phyloP scores from a whole-genome alignment of 2,329 filamentous ascomycete genomes.

The Pyrenophora graminea region DNA sequence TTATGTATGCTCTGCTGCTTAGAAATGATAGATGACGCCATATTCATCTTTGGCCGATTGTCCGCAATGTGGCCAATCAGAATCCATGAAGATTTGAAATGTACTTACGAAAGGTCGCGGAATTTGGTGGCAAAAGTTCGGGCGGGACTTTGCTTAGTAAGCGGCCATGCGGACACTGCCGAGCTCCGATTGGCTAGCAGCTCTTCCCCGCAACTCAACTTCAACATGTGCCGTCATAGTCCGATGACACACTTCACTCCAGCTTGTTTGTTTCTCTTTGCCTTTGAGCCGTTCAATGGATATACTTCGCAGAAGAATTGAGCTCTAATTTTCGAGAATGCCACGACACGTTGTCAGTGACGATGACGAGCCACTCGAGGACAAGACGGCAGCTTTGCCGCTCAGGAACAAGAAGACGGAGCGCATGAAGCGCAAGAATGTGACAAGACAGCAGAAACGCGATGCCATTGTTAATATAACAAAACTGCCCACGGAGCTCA shows the following conservation, averaged over 20 bases:
- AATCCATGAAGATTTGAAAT: not conserved
- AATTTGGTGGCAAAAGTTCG: constrained; percentile 7
- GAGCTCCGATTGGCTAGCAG: constrained; percentile 11
- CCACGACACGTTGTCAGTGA: constrained; percentile 24
- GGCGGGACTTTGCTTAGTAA: not conserved
- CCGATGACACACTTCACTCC: not conserved
- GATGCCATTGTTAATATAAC: constrained; percentile 46
- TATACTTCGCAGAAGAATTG: no score
- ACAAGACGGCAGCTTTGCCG: constrained; percentile 55
- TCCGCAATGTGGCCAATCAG: constrained; percentile 22
- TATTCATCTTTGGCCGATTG: constrained; percentile 17
- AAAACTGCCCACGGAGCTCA: constrained; percentile 59
- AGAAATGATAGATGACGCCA: constrained; percentile 34
- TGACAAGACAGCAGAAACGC: constrained; percentile 32
- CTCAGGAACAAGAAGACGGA: constrained; percentile 60
- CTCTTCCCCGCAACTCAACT: constrained; percentile 12
- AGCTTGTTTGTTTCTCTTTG: no score
- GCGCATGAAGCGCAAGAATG: constrained; percentile 51
- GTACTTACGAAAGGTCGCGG: not conserved
- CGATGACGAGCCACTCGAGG: constrained; percentile 53
- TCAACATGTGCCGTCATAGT: constrained; percentile 9
- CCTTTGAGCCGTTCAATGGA: no score
- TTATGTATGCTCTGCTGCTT: constrained; percentile 26
- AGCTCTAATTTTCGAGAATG: constrained; percentile 15
- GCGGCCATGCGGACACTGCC: constrained; percentile 6